phyloP scores from a whole-genome alignment of 805 yeast genomes.

The Ogataea polymorpha region DNA sequence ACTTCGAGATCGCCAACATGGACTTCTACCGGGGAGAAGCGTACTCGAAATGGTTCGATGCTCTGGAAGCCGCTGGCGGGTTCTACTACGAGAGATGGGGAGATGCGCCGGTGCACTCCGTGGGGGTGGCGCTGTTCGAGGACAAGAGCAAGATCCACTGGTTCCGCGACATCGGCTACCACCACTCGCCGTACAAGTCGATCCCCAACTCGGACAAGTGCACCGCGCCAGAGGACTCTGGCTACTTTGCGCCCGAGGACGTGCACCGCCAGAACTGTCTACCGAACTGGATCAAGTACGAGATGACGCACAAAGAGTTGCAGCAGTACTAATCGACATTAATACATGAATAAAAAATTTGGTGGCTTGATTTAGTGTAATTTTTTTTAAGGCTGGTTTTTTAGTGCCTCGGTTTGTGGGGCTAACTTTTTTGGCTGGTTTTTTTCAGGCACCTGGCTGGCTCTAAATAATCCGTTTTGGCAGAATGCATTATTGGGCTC shows the following conservation, averaged over 20 bases:
- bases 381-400: slow-evolving; percentile 1
- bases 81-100: slow-evolving; percentile 93
- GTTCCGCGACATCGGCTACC: slow-evolving; percentile 83
- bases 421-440: background rate
- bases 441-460: slow-evolving; percentile 2
- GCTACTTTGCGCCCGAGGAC: slow-evolving; percentile 34
- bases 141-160: slow-evolving; percentile 73
- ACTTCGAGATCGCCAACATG: slow-evolving; percentile 82
- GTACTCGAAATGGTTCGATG: slow-evolving; percentile 62
- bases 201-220: slow-evolving; percentile 70
- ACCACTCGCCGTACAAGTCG: slow-evolving; percentile 69
- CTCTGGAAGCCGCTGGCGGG: slow-evolving; percentile 71
- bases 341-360: background rate
- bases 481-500: background rate
- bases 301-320: slow-evolving; percentile 34
- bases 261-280: slow-evolving; percentile 35
- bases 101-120: slow-evolving; percentile 85
- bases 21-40: slow-evolving; percentile 74
- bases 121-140: slow-evolving; percentile 71
- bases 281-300: slow-evolving; percentile 36
- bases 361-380: background rate
- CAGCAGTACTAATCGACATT: slow-evolving; percentile 26
- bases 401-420: slow-evolving; percentile 1
- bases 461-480: slow-evolving; percentile 2
- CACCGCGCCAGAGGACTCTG: slow-evolving; percentile 32